Conservation (phyloP, 352 stramenopile genomes). For the Globisporangium mamillatum region DNA sequence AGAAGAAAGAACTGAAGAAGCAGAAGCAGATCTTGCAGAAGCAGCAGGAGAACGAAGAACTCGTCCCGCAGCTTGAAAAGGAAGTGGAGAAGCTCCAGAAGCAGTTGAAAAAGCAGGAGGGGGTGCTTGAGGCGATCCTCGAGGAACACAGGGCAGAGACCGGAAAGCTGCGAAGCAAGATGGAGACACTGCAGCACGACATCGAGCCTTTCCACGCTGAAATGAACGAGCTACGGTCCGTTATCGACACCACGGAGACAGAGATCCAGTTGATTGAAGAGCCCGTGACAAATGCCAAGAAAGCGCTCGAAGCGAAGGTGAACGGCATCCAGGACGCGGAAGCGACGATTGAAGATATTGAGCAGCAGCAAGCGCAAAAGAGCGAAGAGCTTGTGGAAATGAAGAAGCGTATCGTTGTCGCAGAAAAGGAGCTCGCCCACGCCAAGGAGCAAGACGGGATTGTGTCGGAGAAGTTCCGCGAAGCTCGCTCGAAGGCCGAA, state of each 20-base stretch:
- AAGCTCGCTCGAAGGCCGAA: conserved; percentile 74
- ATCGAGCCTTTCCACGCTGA: conserved; percentile 72
- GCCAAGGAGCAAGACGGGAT: conserved; percentile 44
- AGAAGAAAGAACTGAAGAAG: conserved; percentile 92
- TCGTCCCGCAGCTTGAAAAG: conserved; percentile 88
- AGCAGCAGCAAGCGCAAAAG: conserved; percentile 63
- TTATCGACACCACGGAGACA: conserved; percentile 78
- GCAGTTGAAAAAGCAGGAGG: conserved; percentile 83
- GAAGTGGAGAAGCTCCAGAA: conserved; percentile 66
- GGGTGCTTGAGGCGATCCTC: conserved; percentile 83
- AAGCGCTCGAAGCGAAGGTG: conserved; percentile 71
- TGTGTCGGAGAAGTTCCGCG: conserved; percentile 58
- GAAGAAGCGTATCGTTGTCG: conserved; percentile 72
- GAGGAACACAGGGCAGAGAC: conserved; percentile 80
- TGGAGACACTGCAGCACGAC: conserved; percentile 78
- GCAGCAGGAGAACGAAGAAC: conserved; percentile 82
- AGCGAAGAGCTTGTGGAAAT: conserved; percentile 55
- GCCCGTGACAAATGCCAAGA: conserved; percentile 66
- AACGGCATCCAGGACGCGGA: conserved; percentile 56
- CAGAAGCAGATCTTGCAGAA: conserved; percentile 81
- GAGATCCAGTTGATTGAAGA: conserved; percentile 80
- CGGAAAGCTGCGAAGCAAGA: conserved; percentile 57
- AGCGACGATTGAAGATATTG: conserved; percentile 51
- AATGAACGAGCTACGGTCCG: conserved; percentile 67
- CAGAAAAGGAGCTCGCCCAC: conserved; percentile 76